Conservation (phyloP, 352 stramenopile genomes). For the Peronospora farinosa region DNA sequence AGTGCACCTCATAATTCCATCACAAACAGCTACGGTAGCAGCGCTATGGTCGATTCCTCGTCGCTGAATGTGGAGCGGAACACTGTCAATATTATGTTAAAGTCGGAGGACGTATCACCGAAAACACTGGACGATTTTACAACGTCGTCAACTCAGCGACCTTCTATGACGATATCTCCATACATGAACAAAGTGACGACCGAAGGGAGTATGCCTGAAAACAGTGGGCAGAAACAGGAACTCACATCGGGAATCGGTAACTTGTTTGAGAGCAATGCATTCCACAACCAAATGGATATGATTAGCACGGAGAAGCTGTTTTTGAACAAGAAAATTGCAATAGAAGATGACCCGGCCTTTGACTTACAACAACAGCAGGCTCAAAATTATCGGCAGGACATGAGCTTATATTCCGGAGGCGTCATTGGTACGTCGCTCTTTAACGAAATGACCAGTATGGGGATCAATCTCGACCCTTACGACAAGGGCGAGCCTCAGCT, state of each 20-base stretch:
- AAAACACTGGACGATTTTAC: conserved; percentile 34
- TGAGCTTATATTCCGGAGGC: conserved; percentile 13
- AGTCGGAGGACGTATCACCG: conserved; percentile 31
- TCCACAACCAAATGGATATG: conserved; percentile 66
- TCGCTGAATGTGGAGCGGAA: conserved; percentile 33
- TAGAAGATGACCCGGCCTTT: conserved; percentile 32
- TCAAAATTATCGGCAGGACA: conserved; percentile 19
- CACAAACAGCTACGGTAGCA: conserved; percentile 24
- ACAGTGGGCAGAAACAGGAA: conserved; percentile 20
- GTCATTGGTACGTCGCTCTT: conserved; percentile 50
- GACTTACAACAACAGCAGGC: conserved; percentile 17
- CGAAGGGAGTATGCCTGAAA: conserved; percentile 7
- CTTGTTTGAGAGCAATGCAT: conserved; percentile 66
- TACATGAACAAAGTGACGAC: conserved; percentile 69
- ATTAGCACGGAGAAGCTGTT: conserved; percentile 34
- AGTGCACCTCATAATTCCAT: conserved; percentile 17
- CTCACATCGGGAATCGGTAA: conserved; percentile 32
- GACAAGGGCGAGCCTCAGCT: conserved; percentile 38
- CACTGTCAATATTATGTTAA: conserved; percentile 33
- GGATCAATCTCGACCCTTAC: conserved; percentile 56
- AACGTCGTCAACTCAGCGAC: conserved; percentile 33
- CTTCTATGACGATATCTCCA: conserved; percentile 57
- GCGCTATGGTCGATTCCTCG: conserved; percentile 14
- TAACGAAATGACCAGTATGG: conserved; percentile 75
- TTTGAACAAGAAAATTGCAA: conserved; percentile 27